Evolutionary conservation across 2,329 filamentous ascomycete species (phyloP).

Genomic region (Colletotrichum camelliae): DNA sequence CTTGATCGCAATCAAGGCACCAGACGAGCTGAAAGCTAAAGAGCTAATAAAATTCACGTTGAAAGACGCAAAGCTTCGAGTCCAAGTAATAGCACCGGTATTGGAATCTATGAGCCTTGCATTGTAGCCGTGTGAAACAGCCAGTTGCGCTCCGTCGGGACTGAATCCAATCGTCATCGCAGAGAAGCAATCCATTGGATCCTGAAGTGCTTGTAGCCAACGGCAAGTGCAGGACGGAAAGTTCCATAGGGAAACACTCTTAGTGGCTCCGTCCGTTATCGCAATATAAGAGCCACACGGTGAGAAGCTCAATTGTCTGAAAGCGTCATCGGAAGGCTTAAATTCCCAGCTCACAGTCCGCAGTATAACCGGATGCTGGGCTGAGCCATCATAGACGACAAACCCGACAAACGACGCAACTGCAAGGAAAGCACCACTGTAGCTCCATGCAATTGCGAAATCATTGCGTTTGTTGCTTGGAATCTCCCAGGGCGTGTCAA

Average conservation of each 20-base stretch:
- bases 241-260: not conserved
- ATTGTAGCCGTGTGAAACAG: not conserved
- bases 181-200: rapidly evolving
- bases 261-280: rapidly evolving
- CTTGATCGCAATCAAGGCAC: not conserved
- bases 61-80: rapidly evolving
- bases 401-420: too few relatives aligned
- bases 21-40: not conserved
- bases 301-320: too few relatives aligned
- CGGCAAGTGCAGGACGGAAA: not conserved
- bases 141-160: not conserved
- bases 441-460: too few relatives aligned
- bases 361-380: not conserved
- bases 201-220: rapidly evolving
- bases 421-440: too few relatives aligned
- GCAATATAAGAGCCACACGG: not conserved
- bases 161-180: rapidly evolving
- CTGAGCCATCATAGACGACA: not conserved
- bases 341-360: rapidly evolving
- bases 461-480: too few relatives aligned
- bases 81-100: not conserved
- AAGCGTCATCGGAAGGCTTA: too few relatives aligned
- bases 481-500: too few relatives aligned
- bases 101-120: not conserved
- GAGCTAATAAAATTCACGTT: rapidly evolving